Percentiles rank a stretch among this genome's conserved stretches.
phyloP scores from a whole-genome alignment of 306 rosid species.

The Prunus campanulata region DNA sequence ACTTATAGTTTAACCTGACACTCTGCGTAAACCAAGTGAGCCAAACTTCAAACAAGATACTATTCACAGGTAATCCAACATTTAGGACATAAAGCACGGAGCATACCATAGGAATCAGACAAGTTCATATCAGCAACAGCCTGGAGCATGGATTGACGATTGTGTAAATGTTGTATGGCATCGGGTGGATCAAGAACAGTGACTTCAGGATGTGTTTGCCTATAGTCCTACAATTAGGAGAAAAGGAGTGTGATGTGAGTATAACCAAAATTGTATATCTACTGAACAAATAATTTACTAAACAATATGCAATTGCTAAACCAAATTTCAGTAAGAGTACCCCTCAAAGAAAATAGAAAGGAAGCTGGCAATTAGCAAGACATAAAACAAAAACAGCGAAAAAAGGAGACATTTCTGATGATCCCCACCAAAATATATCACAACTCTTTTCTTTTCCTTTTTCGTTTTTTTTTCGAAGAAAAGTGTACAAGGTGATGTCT shows the following conservation, averaged over 20 bases:
- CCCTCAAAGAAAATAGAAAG: not conserved
- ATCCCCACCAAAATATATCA: not conserved
- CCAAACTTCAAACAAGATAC: slow-evolving; percentile 20
- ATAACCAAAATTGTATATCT: not conserved
- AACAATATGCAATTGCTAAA: not conserved
- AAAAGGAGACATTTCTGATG: not conserved
- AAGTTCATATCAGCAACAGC: slow-evolving; percentile 89
- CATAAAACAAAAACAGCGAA: not conserved
- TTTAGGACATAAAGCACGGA: not conserved
- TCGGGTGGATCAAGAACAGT: slow-evolving; percentile 96
- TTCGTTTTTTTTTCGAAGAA: not conserved
- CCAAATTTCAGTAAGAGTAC: not conserved
- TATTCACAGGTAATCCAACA: not conserved
- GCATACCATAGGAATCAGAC: slow-evolving; percentile 68
- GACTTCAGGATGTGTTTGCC: slow-evolving; percentile 82
- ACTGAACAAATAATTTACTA: not conserved
- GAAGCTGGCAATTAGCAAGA: not conserved
- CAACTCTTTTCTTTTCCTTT: not conserved
- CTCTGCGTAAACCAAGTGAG: not conserved
- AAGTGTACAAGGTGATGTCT: not conserved
- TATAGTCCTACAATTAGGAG: slow-evolving; percentile 58
- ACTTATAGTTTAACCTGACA: not conserved
- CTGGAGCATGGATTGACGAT: slow-evolving; percentile 90
- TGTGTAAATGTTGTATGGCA: slow-evolving; percentile 77
- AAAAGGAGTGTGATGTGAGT: slow-evolving; percentile 13